Evolutionary conservation across 768 basidiomycete species (phyloP).

Genomic region (Auriscalpium orientale): DNA sequence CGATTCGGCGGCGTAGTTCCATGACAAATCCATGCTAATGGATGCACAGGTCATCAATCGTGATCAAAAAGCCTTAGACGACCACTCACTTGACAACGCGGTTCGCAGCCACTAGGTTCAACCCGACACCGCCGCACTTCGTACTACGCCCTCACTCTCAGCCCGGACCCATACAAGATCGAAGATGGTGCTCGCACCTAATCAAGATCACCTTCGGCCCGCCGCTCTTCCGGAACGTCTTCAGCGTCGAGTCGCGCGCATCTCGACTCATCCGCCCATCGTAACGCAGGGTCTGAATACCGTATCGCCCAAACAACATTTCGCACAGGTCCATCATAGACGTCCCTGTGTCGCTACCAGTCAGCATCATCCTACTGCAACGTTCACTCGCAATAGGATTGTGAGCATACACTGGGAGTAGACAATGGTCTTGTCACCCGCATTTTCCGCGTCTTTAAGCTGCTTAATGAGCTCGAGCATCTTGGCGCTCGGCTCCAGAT

Average conservation of each 20-base stretch:
- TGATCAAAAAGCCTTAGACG: not conserved
- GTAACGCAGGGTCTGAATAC: conserved; percentile 51
- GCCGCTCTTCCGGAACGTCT: conserved; percentile 44
- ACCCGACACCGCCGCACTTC: conserved; percentile 63
- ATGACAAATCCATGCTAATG: conserved; percentile 59
- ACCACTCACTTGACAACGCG: conserved; percentile 55
- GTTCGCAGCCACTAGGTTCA: conserved; percentile 60
- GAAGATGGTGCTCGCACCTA: conserved; percentile 33
- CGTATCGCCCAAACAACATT: conserved; percentile 49
- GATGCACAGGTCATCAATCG: not conserved
- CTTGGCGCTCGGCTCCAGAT: conserved; percentile 61
- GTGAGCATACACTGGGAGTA: conserved; percentile 57
- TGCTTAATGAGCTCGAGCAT: conserved; percentile 51
- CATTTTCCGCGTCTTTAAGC: conserved; percentile 50
- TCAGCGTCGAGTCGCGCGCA: conserved; percentile 41
- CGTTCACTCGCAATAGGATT: not conserved
- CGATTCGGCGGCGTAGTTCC: conserved; percentile 67
- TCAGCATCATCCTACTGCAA: not conserved
- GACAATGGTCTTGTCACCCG: conserved; percentile 62
- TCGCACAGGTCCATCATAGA: conserved; percentile 65
- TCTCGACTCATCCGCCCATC: conserved; percentile 61
- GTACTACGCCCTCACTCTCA: conserved; percentile 29
- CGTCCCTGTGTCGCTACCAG: conserved; percentile 45
- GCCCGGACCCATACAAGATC: no score
- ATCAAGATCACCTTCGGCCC: conserved; percentile 62